Conservation (phyloP, 2,329 filamentous ascomycete species). For the Chrysoporthe cubensis region DNA sequence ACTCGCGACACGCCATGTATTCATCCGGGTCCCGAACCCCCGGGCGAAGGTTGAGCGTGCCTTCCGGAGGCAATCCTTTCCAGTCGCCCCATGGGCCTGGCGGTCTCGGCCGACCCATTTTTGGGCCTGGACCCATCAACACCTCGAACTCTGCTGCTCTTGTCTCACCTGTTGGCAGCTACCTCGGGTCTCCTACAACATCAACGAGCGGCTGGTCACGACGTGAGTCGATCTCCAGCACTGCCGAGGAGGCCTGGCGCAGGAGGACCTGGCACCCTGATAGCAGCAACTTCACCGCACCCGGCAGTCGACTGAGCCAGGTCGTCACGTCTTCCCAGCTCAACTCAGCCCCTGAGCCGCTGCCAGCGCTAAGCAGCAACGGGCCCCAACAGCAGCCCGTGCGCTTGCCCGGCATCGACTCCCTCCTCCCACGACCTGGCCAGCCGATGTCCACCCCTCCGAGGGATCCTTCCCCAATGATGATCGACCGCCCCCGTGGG, state of each 20-base stretch:
- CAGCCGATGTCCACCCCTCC: constrained; percentile 65
- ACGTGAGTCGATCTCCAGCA: constrained; percentile 65
- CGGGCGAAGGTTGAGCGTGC: constrained; percentile 79
- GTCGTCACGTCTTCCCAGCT: constrained; percentile 70
- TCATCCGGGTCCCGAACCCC: constrained; percentile 64
- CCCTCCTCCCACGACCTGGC: constrained; percentile 77
- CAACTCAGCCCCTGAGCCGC: constrained; percentile 58
- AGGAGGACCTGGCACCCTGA: constrained; percentile 91
- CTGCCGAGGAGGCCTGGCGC: constrained; percentile 76
- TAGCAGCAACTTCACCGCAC: constrained; percentile 65
- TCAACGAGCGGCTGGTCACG: constrained; percentile 62
- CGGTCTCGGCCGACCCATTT: constrained; percentile 57
- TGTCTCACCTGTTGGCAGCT: constrained; percentile 60
- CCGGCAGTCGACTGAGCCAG: constrained; percentile 75
- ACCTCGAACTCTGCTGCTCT: constrained; percentile 59
- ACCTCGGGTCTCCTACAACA: constrained; percentile 67
- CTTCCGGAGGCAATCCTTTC: constrained; percentile 75
- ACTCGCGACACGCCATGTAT: constrained; percentile 76
- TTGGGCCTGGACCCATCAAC: constrained; percentile 58
- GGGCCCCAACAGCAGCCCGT: constrained; percentile 58
- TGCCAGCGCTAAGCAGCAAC: constrained; percentile 48
- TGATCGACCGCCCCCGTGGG: constrained; percentile 62
- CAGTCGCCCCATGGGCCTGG: constrained; percentile 62
- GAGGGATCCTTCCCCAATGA: constrained; percentile 75
- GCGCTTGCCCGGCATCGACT: constrained; percentile 87